Conservation (phyloP, 2,329 filamentous ascomycete genomes). For the Penicillium sp. region DNA sequence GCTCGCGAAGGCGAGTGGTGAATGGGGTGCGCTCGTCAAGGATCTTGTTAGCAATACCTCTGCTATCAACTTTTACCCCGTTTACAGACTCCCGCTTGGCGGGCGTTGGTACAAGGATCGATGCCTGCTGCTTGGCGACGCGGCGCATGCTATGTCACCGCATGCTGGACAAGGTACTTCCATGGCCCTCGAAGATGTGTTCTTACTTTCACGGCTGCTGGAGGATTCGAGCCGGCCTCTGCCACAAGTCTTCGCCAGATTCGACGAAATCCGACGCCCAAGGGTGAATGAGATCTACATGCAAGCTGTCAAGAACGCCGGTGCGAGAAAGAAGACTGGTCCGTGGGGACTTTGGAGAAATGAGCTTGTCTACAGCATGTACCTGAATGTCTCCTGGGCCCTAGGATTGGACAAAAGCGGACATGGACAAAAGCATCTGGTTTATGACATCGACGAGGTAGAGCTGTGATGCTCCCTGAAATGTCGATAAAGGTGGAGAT, state of each 20-base stretch:
- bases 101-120: slow-evolving; percentile 38
- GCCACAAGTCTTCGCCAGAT: slow-evolving; percentile 24
- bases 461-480: slow-evolving; percentile 1
- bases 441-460: slow-evolving; percentile 34
- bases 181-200: slow-evolving; percentile 56
- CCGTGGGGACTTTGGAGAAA: slow-evolving; percentile 31
- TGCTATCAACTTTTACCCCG: slow-evolving; percentile 38
- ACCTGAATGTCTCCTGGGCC: slow-evolving; percentile 16
- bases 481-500: background rate
- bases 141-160: slow-evolving; percentile 37
- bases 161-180: slow-evolving; percentile 54
- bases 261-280: slow-evolving; percentile 33
- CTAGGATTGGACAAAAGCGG: slow-evolving; percentile 25
- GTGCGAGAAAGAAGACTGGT: slow-evolving; percentile 25
- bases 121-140: slow-evolving; percentile 39
- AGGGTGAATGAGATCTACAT: slow-evolving; percentile 30
- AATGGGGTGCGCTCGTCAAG: slow-evolving; percentile 29
- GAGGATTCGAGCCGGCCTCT: slow-evolving; percentile 17
- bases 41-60: slow-evolving; percentile 17
- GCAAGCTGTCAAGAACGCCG: slow-evolving; percentile 26
- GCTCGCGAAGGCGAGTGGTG: slow-evolving; percentile 24
- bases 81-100: slow-evolving; percentile 38
- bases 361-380: slow-evolving; percentile 21
- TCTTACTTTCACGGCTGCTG: slow-evolving; percentile 31
- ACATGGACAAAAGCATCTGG: slow-evolving; percentile 25